Evolutionary conservation across 768 basidiomycete genomes (phyloP).

Genomic region (Cubamyces lactineus): DNA sequence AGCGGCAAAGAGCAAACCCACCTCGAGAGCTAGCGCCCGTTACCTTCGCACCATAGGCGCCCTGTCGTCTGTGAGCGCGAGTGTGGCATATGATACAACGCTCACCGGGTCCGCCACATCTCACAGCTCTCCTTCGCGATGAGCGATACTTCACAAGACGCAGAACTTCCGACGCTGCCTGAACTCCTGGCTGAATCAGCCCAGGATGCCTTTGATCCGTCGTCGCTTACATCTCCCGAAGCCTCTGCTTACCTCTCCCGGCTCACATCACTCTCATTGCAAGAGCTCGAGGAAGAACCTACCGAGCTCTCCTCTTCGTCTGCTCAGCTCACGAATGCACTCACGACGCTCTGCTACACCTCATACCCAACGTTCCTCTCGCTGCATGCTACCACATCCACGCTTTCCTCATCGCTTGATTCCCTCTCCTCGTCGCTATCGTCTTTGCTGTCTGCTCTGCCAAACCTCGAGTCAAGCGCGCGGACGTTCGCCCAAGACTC

Average conservation of each 20-base stretch:
- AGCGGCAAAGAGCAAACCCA: too few species aligned
- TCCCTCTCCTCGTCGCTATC: conserved; percentile 77
- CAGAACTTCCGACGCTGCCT: conserved; percentile 24
- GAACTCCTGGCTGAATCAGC: conserved; percentile 29
- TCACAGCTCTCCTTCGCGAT: neutral
- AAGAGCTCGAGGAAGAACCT: conserved; percentile 74
- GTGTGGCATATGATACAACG: too few species aligned
- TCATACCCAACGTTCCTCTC: conserved; percentile 92
- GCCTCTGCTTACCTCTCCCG: conserved; percentile 59
- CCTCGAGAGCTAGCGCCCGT: too few species aligned
- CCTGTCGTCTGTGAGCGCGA: too few species aligned
- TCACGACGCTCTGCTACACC: conserved; percentile 87
- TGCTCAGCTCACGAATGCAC: conserved; percentile 83
- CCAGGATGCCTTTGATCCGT: conserved; percentile 23
- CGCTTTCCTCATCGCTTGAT: conserved; percentile 70
- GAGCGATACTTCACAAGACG: neutral
- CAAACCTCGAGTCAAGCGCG: conserved; percentile 75
- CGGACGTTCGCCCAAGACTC: conserved; percentile 72
- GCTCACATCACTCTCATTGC: conserved; percentile 66
- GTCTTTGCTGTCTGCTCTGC: conserved; percentile 70
- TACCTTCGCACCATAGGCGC: too few species aligned
- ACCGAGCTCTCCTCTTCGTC: conserved; percentile 78
- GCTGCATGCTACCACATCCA: conserved; percentile 79
- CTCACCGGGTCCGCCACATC: neutral
- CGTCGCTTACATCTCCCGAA: conserved; percentile 26